Base-by-base conservation (phyloP, 176 grass and related monocot species). In the Oryza meyeriana region DNA sequence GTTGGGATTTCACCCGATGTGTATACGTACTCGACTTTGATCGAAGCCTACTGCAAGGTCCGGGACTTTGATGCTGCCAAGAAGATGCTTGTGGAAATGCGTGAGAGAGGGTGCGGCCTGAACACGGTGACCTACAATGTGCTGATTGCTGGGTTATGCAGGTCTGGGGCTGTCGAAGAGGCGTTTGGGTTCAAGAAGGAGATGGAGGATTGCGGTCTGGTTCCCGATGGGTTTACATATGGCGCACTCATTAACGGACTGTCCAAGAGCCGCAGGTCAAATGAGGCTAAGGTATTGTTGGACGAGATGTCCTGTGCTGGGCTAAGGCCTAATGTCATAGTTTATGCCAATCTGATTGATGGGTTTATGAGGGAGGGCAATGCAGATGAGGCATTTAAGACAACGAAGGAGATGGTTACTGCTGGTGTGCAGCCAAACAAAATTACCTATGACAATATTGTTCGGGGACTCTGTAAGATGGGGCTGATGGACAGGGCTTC, bases 321-420 rank as follows among this genome's bases (percentile, higher is more conserved):
- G 22, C n/a, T 89, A 61, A 70, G 41, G 30, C 88, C 78, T 82
- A 71, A 87, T 39, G 44, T 91, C 25, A 68, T 87, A 50, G 72
- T 88, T 44, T 96, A 96, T 86, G 69, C 73, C 25, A 86, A 86
- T 66, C 85, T 96, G 9, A 74, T 93, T 62, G 88, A 96, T 66
- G 94, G 90, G 45, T 93, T 91, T 83, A 86, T 87, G 76, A 84
- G 83, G 89, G 86, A 91, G 77, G 86, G 90, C 28, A 78, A 87
- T 76, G 33, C 57, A 4, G 44, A 89, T 65, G 90, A 93, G 50
- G 85, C 90, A 0, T 87, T 89, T 80, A 13, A 48, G 34, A 38
- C 90, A 63, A 66, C 79, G 40, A 65, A 76, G 57, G 90, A 96
- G 72, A 92, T 96, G 93, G 45, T 69, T 74, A 71, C 75, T 74